Percentiles rank a stretch among this genome's conserved stretches.
These are phyloP conservation scores for Isoetes engelmannii DNA, from an alignment of 83 land plant species.

Conservation along the genomic window DNA sequence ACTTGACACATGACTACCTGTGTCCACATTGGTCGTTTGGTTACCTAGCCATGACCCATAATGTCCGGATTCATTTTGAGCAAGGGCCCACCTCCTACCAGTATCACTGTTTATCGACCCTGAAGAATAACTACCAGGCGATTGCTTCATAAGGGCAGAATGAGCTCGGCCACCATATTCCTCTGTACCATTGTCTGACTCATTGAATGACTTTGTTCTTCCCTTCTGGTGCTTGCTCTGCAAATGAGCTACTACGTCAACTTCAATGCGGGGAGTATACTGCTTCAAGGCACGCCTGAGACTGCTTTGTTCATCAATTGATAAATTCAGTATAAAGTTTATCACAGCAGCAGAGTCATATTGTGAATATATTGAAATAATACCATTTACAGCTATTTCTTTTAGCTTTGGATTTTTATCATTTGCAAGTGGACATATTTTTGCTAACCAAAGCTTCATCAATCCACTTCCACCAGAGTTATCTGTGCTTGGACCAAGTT, in stretches of 20 bases:
- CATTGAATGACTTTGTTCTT: not conserved
- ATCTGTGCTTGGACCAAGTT: not conserved
- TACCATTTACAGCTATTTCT: slow-evolving; percentile 9
- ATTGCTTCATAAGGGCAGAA: slow-evolving; percentile 5
- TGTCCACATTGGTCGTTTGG: not conserved
- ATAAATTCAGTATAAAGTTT: slow-evolving; percentile 6
- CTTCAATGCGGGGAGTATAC: slow-evolving; percentile 15
- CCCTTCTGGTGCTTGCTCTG: slow-evolving; percentile 15
- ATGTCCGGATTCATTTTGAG: not conserved
- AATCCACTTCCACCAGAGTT: slow-evolving; percentile 1
- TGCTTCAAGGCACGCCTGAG: slow-evolving; percentile 8
- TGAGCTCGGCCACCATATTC: not conserved
- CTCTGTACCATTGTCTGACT: not conserved
- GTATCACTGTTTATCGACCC: slow-evolving; percentile 12
- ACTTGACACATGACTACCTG: too few species aligned
- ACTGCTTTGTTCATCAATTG: slow-evolving; percentile 10
- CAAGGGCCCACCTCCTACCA: not conserved
- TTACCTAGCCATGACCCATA: not conserved
- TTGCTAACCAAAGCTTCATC: slow-evolving; percentile 14
- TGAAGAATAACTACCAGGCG: slow-evolving; percentile 10
- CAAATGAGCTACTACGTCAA: slow-evolving; percentile 4
- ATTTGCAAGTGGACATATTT: slow-evolving; percentile 9
- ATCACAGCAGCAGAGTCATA: slow-evolving; percentile 5
- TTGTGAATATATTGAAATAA: slow-evolving; percentile 9
- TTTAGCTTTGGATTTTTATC: slow-evolving; percentile 14